Conservation (phyloP, 2,329 filamentous ascomycete species). For the Alternaria sp. region DNA sequence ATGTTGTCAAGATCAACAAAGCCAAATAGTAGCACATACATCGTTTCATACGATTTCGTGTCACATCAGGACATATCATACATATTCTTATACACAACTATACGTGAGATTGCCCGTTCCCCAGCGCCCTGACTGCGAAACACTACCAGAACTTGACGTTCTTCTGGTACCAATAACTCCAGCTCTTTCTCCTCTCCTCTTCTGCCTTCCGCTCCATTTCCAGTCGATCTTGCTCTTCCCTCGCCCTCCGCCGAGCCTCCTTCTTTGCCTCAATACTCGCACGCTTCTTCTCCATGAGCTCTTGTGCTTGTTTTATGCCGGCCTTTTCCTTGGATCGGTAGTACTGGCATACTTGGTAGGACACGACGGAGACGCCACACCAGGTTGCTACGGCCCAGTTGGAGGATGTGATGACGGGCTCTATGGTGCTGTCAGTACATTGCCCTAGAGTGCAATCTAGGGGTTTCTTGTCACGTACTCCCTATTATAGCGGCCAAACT, state of each 20-base stretch:
- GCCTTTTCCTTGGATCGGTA: conserved; percentile 75
- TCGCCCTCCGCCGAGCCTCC: conserved; percentile 52
- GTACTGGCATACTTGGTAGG: conserved; percentile 85
- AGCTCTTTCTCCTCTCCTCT: conserved; percentile 44
- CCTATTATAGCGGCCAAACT: conserved; percentile 75
- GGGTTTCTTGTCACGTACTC: conserved; percentile 59
- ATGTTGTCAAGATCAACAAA: not conserved
- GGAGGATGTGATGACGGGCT: conserved; percentile 68
- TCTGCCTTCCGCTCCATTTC: conserved; percentile 35
- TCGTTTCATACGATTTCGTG: not conserved
- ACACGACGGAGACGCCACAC: conserved; percentile 69
- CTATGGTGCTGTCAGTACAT: conserved; percentile 47
- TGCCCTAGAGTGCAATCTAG: not conserved
- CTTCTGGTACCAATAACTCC: conserved; percentile 46
- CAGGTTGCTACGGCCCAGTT: conserved; percentile 89
- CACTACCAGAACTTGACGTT: conserved; percentile 45
- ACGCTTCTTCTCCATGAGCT: conserved; percentile 78
- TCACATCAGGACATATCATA: conserved; percentile 1
- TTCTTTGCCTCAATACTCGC: conserved; percentile 53
- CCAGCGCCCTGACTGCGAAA: not conserved
- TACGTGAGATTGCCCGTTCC: conserved; percentile 7
- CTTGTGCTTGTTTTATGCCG: conserved; percentile 84
- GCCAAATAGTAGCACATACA: not conserved
- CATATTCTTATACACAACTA: conserved; percentile 26
- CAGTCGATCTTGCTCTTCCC: conserved; percentile 50